Evolutionary conservation across 2,329 filamentous ascomycete genomes (phyloP).

Genomic region (Colletotrichum australisinense): DNA sequence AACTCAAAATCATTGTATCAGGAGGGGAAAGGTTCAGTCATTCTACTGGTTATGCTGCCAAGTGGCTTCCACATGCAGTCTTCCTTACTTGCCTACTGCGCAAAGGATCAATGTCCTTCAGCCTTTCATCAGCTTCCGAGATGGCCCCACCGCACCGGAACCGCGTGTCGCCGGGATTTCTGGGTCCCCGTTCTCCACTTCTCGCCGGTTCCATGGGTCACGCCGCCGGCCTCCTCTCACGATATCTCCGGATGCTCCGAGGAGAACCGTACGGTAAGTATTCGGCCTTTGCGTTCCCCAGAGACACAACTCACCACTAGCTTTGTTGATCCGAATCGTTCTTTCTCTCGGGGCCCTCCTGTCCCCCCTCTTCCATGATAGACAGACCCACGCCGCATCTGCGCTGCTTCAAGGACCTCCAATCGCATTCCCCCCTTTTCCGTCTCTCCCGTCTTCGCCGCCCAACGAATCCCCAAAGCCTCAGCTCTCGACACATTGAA

Average conservation of each 20-base stretch:
- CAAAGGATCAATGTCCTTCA: neutral
- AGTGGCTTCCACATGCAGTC: neutral
- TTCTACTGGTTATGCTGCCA: neutral
- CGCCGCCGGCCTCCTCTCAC: neutral
- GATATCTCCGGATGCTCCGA: neutral
- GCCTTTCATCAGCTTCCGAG: neutral
- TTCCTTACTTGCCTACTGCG: neutral
- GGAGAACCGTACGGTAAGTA: neutral
- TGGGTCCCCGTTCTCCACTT: no score
- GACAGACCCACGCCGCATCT: neutral
- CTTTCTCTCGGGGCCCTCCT: neutral
- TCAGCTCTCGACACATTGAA: no score
- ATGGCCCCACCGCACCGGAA: neutral
- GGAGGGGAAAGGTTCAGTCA: no score
- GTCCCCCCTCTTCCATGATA: neutral
- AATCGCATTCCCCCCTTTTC: neutral
- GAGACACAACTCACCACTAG: no score
- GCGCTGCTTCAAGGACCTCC: neutral
- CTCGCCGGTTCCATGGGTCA: no score
- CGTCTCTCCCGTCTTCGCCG: neutral
- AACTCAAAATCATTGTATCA: neutral
- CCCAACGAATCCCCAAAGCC: neutral
- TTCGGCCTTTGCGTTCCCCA: neutral
- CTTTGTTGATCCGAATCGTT: neutral
- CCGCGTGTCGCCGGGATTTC: neutral